These are phyloP conservation scores for Puccinellia tenuiflora DNA, from an alignment of 176 grass and related monocot genomes.

Conservation along the genomic window DNA sequence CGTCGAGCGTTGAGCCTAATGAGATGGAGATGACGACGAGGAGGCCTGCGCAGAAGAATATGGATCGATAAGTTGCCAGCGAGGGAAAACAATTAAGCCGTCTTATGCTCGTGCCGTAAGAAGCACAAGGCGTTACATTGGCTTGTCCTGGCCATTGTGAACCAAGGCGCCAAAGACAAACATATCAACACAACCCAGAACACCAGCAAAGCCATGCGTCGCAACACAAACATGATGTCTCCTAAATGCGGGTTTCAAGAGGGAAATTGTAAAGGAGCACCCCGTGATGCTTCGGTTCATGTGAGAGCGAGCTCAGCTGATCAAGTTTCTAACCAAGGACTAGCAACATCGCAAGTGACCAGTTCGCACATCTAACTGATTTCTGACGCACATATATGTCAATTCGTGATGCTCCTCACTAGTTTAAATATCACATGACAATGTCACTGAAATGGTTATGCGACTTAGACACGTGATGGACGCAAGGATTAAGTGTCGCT, in stretches of 20 bases:
- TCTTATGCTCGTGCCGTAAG: no score
- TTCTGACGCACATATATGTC: no score
- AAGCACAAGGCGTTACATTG: no score
- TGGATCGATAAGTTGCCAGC: no score
- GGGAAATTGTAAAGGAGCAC: neutral
- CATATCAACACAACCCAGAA: neutral
- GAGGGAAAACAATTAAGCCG: no score
- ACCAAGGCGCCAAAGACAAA: neutral
- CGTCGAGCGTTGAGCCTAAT: neutral
- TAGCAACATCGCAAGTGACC: no score
- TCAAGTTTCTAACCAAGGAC: neutral
- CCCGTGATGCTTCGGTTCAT: neutral
- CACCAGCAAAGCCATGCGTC: neutral
- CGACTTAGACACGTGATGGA: no score
- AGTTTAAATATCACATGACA: no score
- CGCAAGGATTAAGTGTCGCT: no score
- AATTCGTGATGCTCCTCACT: no score
- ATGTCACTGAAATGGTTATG: no score
- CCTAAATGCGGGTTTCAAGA: neutral
- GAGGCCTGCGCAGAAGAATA: slow-evolving; percentile 1
- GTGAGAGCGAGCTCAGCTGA: neutral
- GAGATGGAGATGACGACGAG: neutral
- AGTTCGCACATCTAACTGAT: no score
- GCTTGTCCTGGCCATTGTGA: neutral
- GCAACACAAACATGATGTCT: neutral